A percentile compares a stretch with the other conserved stretches of the same genome.
These are phyloP conservation scores for Aspergillus haitiensis DNA, from an alignment of 495 filamentous ascomycete species.

Conservation along the genomic window DNA sequence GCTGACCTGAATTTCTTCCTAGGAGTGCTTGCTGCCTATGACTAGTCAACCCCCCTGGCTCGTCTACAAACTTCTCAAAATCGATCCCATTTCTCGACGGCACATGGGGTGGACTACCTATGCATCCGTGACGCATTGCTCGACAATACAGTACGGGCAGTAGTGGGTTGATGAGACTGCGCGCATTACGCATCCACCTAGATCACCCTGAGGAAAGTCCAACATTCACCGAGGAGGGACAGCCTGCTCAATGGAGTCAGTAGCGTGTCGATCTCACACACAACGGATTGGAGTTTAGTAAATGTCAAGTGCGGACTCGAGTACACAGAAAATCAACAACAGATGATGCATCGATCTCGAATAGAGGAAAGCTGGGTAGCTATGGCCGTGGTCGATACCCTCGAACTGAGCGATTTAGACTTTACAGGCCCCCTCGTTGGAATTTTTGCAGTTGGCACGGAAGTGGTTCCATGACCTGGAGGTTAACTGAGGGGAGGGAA, in stretches of 20 bases:
- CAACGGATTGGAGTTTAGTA: neutral
- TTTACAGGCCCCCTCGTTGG: conserved; percentile 12
- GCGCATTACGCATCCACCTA: neutral
- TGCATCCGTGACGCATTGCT: neutral
- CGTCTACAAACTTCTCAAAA: neutral
- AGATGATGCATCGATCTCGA: neutral
- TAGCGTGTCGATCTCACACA: neutral
- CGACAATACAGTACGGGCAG: neutral
- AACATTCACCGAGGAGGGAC: neutral
- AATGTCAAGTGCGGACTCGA: neutral
- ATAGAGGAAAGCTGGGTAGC: neutral
- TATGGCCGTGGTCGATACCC: conserved; percentile 1
- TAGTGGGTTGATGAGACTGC: neutral
- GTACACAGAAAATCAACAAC: conserved; percentile 1
- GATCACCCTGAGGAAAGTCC: neutral
- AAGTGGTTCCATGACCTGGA: neutral
- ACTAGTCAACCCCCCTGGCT: too few species aligned
- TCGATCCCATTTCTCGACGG: neutral
- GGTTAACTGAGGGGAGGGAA: neutral
- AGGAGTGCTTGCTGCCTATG: too few species aligned
- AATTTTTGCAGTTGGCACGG: neutral
- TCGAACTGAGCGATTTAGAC: conserved; percentile 5
- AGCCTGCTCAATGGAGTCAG: neutral
- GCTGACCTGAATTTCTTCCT: too few species aligned
- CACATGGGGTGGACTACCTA: neutral